phyloP scores from a whole-genome alignment of 257 asterid genomes.

The Leptodermis oblonga region DNA sequence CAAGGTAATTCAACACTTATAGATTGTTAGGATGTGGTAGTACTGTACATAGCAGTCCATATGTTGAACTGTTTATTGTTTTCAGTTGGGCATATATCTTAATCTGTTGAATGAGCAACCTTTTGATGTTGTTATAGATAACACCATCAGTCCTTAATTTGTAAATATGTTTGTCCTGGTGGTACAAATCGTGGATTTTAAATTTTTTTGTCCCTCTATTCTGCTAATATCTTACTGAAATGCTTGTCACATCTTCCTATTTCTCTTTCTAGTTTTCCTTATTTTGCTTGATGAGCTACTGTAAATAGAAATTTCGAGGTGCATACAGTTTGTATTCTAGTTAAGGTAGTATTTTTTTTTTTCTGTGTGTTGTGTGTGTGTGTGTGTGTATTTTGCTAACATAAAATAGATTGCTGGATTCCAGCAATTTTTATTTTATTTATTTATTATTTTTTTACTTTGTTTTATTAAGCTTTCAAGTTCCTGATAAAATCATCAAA shows the following conservation, averaged over 20 bases:
- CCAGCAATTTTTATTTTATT: not conserved
- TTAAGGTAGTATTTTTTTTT: not conserved
- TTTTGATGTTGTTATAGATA: not conserved
- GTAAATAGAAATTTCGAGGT: not conserved
- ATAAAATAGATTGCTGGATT: not conserved
- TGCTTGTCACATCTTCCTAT: not conserved
- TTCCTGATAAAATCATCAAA: not conserved
- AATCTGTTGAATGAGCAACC: not conserved
- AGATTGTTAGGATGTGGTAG: constrained; percentile 1
- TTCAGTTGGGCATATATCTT: not conserved
- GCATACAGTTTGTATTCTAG: not conserved
- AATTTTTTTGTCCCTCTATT: not conserved
- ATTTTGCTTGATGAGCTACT: not conserved
- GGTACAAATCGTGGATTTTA: not conserved
- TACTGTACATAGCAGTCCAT: not conserved
- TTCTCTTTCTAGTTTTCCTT: not conserved
- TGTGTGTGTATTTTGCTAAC: no score
- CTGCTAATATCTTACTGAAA: not conserved
- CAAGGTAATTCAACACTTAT: constrained; percentile 31
- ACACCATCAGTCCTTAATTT: not conserved
- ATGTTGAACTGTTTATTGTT: not conserved
- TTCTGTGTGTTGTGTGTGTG: no score
- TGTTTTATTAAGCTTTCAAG: not conserved
- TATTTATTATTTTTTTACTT: not conserved
- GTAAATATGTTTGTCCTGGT: not conserved